Base-by-base conservation (phyloP, 192 early-diverging fungal genomes). In the Helicostylum pulchrum region DNA sequence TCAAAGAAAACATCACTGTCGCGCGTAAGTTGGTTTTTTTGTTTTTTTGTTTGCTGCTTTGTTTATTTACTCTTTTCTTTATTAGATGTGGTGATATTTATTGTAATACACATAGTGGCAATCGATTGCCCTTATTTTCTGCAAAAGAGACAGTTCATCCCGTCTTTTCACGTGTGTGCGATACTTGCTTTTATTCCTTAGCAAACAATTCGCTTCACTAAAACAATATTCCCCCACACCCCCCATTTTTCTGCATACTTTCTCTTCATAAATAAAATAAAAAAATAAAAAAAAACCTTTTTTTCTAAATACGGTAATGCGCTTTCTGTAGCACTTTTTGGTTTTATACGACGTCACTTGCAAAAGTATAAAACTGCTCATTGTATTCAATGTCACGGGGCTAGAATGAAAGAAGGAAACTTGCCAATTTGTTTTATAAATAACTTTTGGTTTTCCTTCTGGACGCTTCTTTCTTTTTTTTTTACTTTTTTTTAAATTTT, bases 1-100 rank as follows among this genome's bases (percentile, higher is more conserved):
- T 47, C 62, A 56, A 32, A 48, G 68, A 23, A 53, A 61, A 30
- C 68, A 70, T 64, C 68, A 70, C 17, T 70, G 68, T 39, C 61
- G 68, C 32, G 63, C 53, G 68, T 64, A 64, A 58, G 19, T 4
- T 20, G 7, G 7, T 20, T 30, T 31, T 15, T 53, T 53, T 53
- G n/a, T 54, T 34, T 42, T 52, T 48, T 30, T 65, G 34, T 43
- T 10, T 42, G 26, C 26, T 26, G 26, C 26, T 26, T n/a, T 26
- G 26, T 26, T 26, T 26, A 26, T 26, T 30, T 26, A 42, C 44
- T 32, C 43, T 8, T n/a, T n/a, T 43, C 21, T 42, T 21, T 42
- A 17, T 30, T 44, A 65, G 61, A 50, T 70, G 68, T 52, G 68
- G 68, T 7, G 45, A 64, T 15, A 57, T 70, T 51, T 53, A 58